Percentiles rank a stretch among this genome's conserved stretches.
phyloP scores from a whole-genome alignment of 2,329 filamentous ascomycete genomes.

The Fonsecaea erecta region DNA sequence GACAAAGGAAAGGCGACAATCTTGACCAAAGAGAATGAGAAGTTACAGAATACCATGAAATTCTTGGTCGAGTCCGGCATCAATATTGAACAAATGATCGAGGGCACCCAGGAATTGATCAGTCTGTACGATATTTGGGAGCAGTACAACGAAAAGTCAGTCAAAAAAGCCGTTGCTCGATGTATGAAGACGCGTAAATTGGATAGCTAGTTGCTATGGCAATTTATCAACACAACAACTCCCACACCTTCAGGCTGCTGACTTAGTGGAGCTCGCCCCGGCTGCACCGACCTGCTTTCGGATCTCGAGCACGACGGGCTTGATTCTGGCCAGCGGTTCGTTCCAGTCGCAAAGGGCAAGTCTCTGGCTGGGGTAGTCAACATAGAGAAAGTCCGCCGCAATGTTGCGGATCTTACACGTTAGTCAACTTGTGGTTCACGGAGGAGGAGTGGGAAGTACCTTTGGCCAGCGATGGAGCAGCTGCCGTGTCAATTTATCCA shows the following conservation, averaged over 20 bases:
- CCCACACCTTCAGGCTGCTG: not conserved
- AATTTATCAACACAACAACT: not conserved
- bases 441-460: not conserved
- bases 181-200: slow-evolving; percentile 65
- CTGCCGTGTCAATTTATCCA: slow-evolving; percentile 35
- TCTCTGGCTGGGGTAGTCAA: slow-evolving; percentile 26
- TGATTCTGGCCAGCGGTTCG: slow-evolving; percentile 25
- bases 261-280: slow-evolving; percentile 12
- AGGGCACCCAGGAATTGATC: slow-evolving; percentile 89
- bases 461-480: slow-evolving; percentile 37
- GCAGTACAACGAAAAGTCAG: slow-evolving; percentile 66
- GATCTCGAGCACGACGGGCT: slow-evolving; percentile 33
- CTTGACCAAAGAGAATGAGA: slow-evolving; percentile 51
- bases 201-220: slow-evolving; percentile 53
- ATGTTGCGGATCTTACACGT: slow-evolving; percentile 29
- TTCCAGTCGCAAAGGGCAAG: slow-evolving; percentile 36
- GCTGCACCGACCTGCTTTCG: slow-evolving; percentile 32
- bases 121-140: slow-evolving; percentile 83
- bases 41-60: slow-evolving; percentile 70
- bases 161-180: slow-evolving; percentile 66
- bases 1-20: slow-evolving; percentile 28
- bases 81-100: slow-evolving; percentile 81
- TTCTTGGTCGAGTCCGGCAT: slow-evolving; percentile 88
- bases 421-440: slow-evolving; percentile 2
- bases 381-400: slow-evolving; percentile 36